Base-by-base conservation (phyloP, 805 yeast genomes). In the Candida peoriensis region DNA sequence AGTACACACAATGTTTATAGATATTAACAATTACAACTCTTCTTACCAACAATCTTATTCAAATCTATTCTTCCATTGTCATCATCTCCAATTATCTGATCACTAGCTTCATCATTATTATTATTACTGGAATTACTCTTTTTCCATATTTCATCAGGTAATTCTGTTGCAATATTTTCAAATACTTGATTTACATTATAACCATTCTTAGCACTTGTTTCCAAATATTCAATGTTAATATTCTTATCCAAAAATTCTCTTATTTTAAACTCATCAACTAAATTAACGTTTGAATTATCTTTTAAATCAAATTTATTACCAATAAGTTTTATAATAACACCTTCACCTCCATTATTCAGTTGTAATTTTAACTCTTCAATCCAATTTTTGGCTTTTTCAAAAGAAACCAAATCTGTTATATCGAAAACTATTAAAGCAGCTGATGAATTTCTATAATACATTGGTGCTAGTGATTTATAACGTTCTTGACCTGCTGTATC, bases 341-440 rank as follows among this genome's bases (percentile, higher is more conserved):
- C 72, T 55, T 46, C 76, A 29, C 70, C 68, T 7, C 94, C 94
- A n/a, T n/a, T n/a, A n/a, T n/a, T n/a, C n/a, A 25, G 17, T 16
- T 25, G 28, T 3, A 25, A 8, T 25, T 15, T 16, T 4, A 25
- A 16, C 62, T 93, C 97, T 37, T 81, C 79, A n/a, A 86, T 76
- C 98, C 98, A 93, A 38, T 76, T 76, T 50, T 81, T 76, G 1
- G 96, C 96, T 39, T 85, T 75, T 17, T 68, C 71, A 47, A 90
- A 74, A 15, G 96, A 85, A 6, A 81, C 67, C 24, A 70, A 66
- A 37, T 77, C 81, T 2, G 83, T 77, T 33, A 89, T 57, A 54
- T 93, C 97, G 55, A 82, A 90, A 16, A 94, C 95, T 1, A 93
- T 82, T 17, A 93, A 68, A 0, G 97, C 97, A 20, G 81, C 74